A percentile compares a stretch with the other conserved stretches of the same genome.
Conservation (phyloP, 2,329 filamentous ascomycete species). For the Trichoderma sp. region DNA sequence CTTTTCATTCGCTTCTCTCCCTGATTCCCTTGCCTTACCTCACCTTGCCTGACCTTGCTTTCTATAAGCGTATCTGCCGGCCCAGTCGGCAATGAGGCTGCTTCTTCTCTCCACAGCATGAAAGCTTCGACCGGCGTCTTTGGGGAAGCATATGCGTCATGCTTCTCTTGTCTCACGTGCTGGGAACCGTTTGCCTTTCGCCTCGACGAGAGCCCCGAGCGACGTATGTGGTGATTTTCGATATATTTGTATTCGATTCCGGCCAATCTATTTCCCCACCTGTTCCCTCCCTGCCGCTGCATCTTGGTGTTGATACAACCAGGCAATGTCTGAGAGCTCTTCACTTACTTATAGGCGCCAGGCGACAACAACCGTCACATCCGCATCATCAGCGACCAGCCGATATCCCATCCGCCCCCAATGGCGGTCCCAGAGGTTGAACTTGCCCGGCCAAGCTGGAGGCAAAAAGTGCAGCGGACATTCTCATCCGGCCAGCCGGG, state of each 20-base stretch:
- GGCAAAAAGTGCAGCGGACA: slow-evolving; percentile 32
- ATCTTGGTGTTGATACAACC: slow-evolving; percentile 23
- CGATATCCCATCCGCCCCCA: slow-evolving; percentile 36
- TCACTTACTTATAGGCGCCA: slow-evolving; percentile 38
- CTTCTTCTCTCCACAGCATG: slow-evolving; percentile 40
- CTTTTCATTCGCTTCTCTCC: slow-evolving; percentile 29
- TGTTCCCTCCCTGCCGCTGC: not conserved
- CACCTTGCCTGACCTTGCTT: slow-evolving; percentile 18
- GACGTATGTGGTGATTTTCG: slow-evolving; percentile 41
- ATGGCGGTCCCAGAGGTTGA: slow-evolving; percentile 35
- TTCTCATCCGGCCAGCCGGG: slow-evolving; percentile 44
- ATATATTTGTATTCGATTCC: no score
- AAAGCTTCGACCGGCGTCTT: slow-evolving; percentile 48
- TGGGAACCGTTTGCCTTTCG: slow-evolving; percentile 47
- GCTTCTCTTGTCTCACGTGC: slow-evolving; percentile 52
- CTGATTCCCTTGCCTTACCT: not conserved
- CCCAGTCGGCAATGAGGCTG: slow-evolving; percentile 30
- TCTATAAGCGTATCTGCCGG: slow-evolving; percentile 28
- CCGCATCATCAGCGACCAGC: slow-evolving; percentile 38
- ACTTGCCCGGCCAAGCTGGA: slow-evolving; percentile 31
- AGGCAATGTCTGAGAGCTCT: slow-evolving; percentile 36
- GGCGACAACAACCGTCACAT: slow-evolving; percentile 38
- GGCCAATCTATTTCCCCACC: slow-evolving; percentile 30
- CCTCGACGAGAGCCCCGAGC: slow-evolving; percentile 44
- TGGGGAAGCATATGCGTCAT: slow-evolving; percentile 48